phyloP scores from a whole-genome alignment of 2,329 filamentous ascomycete genomes.

The Penicillium hordei region DNA sequence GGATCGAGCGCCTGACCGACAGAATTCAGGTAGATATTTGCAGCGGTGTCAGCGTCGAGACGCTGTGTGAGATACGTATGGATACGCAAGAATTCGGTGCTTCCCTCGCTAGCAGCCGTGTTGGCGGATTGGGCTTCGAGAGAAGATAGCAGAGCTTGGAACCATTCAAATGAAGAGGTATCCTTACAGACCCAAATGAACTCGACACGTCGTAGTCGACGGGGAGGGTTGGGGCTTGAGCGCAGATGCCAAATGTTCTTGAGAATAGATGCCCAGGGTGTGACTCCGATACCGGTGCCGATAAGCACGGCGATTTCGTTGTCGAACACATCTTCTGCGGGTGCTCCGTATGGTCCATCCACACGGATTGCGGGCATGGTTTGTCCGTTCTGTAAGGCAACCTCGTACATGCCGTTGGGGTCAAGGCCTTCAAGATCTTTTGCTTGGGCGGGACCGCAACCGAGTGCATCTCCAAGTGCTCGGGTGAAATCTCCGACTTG shows the following conservation, averaged over 20 bases:
- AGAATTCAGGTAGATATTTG: conserved; percentile 96
- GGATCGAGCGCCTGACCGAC: conserved; percentile 87
- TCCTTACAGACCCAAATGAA: conserved; percentile 99
- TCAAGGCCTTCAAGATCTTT: conserved; percentile 90
- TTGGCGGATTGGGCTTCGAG: conserved; percentile 83
- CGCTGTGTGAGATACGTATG: conserved; percentile 97
- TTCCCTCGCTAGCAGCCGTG: conserved; percentile 57
- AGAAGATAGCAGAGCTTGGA: conserved; percentile 87
- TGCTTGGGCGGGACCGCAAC: conserved; percentile 80
- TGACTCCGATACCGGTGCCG: conserved; percentile 80
- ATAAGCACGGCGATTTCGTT: conserved; percentile 78
- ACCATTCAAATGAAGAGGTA: conserved; percentile 96
- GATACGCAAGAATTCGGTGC: conserved; percentile 84
- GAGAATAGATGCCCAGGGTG: conserved; percentile 81
- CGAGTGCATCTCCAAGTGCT: conserved; percentile 91
- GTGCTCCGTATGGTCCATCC: conserved; percentile 93
- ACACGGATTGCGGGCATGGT: conserved; percentile 87
- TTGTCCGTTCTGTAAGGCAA: conserved; percentile 89
- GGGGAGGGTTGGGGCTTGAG: conserved; percentile 82
- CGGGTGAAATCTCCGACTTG: conserved; percentile 96
- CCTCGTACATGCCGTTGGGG: conserved; percentile 95
- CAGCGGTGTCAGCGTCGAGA: conserved; percentile 84
- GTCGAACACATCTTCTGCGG: conserved; percentile 96
- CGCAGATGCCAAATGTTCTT: conserved; percentile 99
- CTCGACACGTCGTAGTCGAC: conserved; percentile 87